These are phyloP conservation scores for Ambrosia trifida DNA, from an alignment of 129 eudicot genomes.

Conservation along the genomic window DNA sequence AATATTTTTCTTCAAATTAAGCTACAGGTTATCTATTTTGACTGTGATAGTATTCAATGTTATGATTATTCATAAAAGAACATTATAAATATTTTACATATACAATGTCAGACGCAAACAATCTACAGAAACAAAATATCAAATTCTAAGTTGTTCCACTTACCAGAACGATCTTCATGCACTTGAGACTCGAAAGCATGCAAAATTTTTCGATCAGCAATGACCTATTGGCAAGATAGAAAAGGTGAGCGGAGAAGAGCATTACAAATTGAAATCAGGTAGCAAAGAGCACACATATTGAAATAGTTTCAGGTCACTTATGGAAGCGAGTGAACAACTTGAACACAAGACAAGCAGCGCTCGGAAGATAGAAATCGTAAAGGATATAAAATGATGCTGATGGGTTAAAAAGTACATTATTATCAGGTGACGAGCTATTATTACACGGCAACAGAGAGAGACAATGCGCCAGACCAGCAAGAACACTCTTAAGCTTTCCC, in stretches of 20 bases:
- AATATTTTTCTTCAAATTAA: neutral
- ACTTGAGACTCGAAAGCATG: slow-evolving; percentile 75
- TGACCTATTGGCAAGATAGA: slow-evolving; percentile 33
- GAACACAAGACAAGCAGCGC: slow-evolving; percentile 14
- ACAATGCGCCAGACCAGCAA: slow-evolving; percentile 76
- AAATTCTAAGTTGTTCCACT: slow-evolving; percentile 28
- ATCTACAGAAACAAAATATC: slow-evolving; percentile 4
- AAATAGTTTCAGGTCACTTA: neutral
- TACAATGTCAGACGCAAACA: slow-evolving; percentile 7
- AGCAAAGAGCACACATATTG: neutral
- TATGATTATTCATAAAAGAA: neutral
- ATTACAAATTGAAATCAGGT: neutral
- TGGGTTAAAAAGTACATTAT: slow-evolving; percentile 45
- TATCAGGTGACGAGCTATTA: slow-evolving; percentile 40
- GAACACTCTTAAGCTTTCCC: slow-evolving; percentile 74
- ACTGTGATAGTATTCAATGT: slow-evolving; percentile 3
- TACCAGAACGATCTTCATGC: slow-evolving; percentile 57
- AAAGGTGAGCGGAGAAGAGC: neutral
- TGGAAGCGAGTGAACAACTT: slow-evolving; percentile 3
- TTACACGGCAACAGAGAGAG: slow-evolving; percentile 66
- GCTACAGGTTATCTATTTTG: slow-evolving; percentile 12
- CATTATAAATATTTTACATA: neutral
- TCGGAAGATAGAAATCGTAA: neutral
- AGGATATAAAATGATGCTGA: neutral
- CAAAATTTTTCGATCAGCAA: slow-evolving; percentile 38